Evolutionary conservation across 2,329 filamentous ascomycete genomes (phyloP).

Genomic region (Fusarium ramigenum): DNA sequence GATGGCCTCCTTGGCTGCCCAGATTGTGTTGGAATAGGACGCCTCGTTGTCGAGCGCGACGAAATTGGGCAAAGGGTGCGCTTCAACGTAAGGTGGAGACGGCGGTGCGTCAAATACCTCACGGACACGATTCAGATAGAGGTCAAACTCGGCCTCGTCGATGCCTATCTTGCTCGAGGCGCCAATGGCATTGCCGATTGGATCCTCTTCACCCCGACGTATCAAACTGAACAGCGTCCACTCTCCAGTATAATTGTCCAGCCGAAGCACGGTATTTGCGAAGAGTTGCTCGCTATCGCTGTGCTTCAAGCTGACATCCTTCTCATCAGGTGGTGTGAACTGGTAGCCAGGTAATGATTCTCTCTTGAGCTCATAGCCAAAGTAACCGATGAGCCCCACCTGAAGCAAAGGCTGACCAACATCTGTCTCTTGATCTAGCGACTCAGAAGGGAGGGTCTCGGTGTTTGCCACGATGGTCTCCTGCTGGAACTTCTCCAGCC

Average conservation of each 20-base stretch:
- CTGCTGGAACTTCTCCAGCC: neutral
- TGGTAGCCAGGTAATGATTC: neutral
- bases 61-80: neutral
- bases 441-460: neutral
- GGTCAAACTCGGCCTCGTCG: neutral
- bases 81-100: neutral
- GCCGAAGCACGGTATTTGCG: neutral
- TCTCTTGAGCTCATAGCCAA: neutral
- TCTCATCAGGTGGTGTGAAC: neutral
- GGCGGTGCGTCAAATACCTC: neutral
- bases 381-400: neutral
- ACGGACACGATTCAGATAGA: neutral
- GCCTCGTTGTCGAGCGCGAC: neutral
- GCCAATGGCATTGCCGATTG: neutral
- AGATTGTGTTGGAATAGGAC: neutral
- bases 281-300: neutral
- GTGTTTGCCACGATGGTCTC: neutral
- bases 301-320: neutral
- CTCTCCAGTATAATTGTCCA: neutral
- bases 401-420: neutral
- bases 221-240: neutral
- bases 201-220: neutral
- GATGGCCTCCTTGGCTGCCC: neutral
- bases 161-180: neutral
- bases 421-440: neutral